These are phyloP conservation scores for Exophiala alcalophila DNA, from an alignment of 2,329 filamentous ascomycete genomes.

Conservation along the genomic window DNA sequence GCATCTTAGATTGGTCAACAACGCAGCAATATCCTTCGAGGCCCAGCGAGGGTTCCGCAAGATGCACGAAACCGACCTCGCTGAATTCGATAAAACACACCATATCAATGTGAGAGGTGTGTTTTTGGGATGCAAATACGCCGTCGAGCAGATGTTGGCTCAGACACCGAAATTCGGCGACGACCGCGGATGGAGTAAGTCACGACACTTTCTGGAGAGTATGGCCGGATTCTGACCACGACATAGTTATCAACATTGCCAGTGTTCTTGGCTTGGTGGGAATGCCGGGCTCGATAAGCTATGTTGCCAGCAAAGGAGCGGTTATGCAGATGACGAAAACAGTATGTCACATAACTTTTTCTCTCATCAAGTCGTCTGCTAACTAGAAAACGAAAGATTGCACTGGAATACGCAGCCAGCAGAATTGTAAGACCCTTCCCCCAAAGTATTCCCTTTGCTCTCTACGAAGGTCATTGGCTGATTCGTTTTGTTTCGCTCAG, in stretches of 20 bases:
- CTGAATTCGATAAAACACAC: conserved; percentile 32
- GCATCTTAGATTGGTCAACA: conserved; percentile 44
- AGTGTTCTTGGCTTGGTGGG: conserved; percentile 35
- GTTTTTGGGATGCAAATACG: conserved; percentile 41
- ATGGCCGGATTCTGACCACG: background rate
- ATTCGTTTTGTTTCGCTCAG: too few species aligned
- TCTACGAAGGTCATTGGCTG: background rate
- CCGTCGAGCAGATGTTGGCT: conserved; percentile 18
- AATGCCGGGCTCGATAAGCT: conserved; percentile 23
- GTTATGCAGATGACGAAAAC: conserved; percentile 38
- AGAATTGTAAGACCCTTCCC: conserved; percentile 3
- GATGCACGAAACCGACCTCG: conserved; percentile 49
- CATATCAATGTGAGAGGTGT: conserved; percentile 40
- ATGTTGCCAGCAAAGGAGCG: conserved; percentile 30
- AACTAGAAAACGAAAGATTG: conserved; percentile 49
- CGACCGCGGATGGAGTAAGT: conserved; percentile 36
- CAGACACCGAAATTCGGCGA: conserved; percentile 22
- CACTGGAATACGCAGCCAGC: conserved; percentile 4
- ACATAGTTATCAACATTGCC: conserved; percentile 34
- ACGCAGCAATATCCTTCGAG: conserved; percentile 50
- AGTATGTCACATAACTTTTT: conserved; percentile 33
- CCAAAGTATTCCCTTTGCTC: background rate
- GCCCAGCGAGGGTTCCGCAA: conserved; percentile 31
- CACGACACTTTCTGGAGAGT: background rate
- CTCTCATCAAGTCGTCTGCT: conserved; percentile 20